Evolutionary conservation across 1,139 yeast genomes (phyloP).

Genomic region (Hemisphaericaspora lyxosophila): DNA sequence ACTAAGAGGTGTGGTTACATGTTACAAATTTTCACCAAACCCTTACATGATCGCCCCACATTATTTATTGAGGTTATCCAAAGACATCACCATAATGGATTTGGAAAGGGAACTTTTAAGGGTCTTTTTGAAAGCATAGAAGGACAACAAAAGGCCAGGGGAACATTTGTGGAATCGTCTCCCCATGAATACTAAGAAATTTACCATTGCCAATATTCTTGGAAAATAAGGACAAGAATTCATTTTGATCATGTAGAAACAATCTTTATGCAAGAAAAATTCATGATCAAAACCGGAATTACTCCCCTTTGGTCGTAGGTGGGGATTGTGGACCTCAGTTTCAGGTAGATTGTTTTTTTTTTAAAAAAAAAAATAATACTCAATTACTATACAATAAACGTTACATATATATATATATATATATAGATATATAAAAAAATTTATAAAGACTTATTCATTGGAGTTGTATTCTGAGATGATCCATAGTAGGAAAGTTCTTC

Average conservation of each 20-base stretch:
- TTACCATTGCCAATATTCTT: no score
- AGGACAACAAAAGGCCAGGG: constrained; percentile 53
- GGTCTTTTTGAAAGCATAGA: constrained; percentile 80
- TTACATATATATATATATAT: neutral
- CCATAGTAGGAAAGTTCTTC: constrained; percentile 7
- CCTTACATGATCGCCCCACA: constrained; percentile 76
- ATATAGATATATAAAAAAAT: no score
- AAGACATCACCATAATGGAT: constrained; percentile 75
- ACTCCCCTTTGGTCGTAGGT: no score
- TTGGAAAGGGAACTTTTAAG: constrained; percentile 85
- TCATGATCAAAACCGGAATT: no score
- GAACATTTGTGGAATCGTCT: constrained; percentile 34
- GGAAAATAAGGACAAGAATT: no score
- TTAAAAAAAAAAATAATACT: no score
- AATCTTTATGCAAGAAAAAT: no score
- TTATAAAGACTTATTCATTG: neutral
- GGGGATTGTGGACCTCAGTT: no score
- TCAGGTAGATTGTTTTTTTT: no score
- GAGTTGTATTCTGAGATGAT: neutral
- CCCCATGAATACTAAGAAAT: neutral
- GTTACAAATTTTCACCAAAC: constrained; percentile 76
- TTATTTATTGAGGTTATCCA: constrained; percentile 79
- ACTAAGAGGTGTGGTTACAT: constrained; percentile 55
- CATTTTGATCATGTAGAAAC: no score
- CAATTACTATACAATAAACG: neutral